Conservation (phyloP, 2,329 filamentous ascomycete genomes). For the Ustilaginoidea virens region DNA sequence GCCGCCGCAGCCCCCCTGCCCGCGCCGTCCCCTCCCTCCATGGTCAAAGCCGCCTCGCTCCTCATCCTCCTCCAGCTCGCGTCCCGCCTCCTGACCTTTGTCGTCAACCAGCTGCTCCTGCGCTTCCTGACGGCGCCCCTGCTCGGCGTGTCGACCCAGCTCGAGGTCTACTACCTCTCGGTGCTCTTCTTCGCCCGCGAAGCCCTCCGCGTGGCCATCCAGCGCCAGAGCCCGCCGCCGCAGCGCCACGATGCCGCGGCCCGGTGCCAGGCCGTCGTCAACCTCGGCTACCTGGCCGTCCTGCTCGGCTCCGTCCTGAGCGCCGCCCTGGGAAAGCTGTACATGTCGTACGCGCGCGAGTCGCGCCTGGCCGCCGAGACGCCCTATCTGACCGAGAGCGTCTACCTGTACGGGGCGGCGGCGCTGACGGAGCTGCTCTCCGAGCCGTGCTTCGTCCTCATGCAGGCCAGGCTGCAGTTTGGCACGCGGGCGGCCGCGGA, state of each 20-base stretch:
- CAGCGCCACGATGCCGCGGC: conserved; percentile 6
- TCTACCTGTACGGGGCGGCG: conserved; percentile 40
- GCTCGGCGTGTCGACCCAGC: conserved; percentile 72
- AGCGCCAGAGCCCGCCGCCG: conserved; percentile 44
- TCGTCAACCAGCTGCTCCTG: conserved; percentile 80
- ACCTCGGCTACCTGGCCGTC: conserved; percentile 71
- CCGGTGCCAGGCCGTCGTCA: conserved; percentile 62
- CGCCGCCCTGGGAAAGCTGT: conserved; percentile 48
- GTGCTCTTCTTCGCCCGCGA: conserved; percentile 93
- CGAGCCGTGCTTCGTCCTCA: conserved; percentile 79
- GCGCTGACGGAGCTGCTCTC: conserved; percentile 60
- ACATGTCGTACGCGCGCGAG: conserved; percentile 37
- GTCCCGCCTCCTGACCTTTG: conserved; percentile 79
- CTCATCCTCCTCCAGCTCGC: conserved; percentile 77
- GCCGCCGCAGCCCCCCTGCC: too few relatives aligned
- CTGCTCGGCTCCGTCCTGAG: conserved; percentile 51
- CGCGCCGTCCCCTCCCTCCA: too few relatives aligned
- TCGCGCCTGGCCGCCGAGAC: conserved; percentile 38
- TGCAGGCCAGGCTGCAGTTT: conserved; percentile 70
- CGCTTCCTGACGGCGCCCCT: conserved; percentile 75
- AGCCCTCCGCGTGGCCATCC: conserved; percentile 78
- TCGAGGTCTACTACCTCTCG: conserved; percentile 85
- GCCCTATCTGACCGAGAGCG: conserved; percentile 42
- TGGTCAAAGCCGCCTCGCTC: conserved; percentile 60
- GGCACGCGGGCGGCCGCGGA: conserved; percentile 70